A percentile compares a stretch with the other conserved stretches of the same genome.
Evolutionary conservation across 192 early-diverging fungal species (phyloP).

Genomic region (Coemansia sp.): DNA sequence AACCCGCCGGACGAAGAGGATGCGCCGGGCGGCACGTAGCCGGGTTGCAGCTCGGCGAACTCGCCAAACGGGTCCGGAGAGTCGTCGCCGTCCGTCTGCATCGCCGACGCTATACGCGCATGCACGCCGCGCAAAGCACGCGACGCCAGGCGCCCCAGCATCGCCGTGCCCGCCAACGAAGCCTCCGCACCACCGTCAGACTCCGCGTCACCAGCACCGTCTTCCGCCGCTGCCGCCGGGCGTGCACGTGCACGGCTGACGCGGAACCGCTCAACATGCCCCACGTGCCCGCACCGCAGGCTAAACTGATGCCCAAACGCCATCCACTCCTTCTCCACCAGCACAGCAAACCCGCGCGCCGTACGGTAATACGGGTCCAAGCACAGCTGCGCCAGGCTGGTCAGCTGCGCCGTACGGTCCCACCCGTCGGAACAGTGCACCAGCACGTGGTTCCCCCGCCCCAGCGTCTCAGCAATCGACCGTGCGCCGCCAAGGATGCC

Average conservation of each 20-base stretch:
- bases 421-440: conserved; percentile 99
- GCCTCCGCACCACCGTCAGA: background rate
- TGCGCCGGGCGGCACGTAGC: conserved; percentile 15
- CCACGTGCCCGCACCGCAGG: conserved; percentile 87
- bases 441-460: conserved; percentile 75
- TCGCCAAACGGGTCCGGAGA: conserved; percentile 28
- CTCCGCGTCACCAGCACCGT: background rate
- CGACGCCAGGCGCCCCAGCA: conserved; percentile 48
- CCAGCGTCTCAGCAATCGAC: conserved; percentile 75
- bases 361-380: conserved; percentile 97
- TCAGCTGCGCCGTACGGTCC: conserved; percentile 96
- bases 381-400: conserved; percentile 83
- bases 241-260: conserved; percentile 24
- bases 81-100: conserved; percentile 42
- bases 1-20: conserved; percentile 14
- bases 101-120: conserved; percentile 46
- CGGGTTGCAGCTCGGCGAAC: conserved; percentile 38
- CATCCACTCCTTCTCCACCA: conserved; percentile 98
- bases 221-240: background rate
- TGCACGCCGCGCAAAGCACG: conserved; percentile 39
- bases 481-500: conserved; percentile 77
- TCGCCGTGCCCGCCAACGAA: conserved; percentile 26
- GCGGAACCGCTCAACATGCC: conserved; percentile 68
- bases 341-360: conserved; percentile 81
- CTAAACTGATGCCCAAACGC: conserved; percentile 97